phyloP scores from a whole-genome alignment of 306 rosid genomes.

The Castanea sativa region DNA sequence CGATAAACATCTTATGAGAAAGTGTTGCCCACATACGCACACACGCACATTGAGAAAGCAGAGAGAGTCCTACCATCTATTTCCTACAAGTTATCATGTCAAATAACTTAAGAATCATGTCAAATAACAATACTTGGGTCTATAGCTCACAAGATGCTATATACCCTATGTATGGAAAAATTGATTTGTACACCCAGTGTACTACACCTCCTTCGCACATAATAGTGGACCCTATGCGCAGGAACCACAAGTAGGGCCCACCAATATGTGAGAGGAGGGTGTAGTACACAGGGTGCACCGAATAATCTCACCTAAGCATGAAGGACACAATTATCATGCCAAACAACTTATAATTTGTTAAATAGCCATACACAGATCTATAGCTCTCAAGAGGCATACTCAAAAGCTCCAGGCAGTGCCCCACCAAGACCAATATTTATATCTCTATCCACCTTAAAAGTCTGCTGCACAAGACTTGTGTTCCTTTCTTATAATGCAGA shows the following conservation, averaged over 20 bases:
- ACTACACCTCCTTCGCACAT: too few relatives aligned
- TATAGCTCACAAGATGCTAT: not conserved
- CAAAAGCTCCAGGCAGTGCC: too few relatives aligned
- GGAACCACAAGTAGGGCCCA: too few relatives aligned
- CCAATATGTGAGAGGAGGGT: too few relatives aligned
- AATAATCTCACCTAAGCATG: too few relatives aligned
- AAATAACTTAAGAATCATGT: not conserved
- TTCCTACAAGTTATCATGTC: not conserved
- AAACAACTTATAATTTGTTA: too few relatives aligned
- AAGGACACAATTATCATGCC: not conserved
- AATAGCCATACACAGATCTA: too few relatives aligned
- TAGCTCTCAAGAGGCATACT: too few relatives aligned
- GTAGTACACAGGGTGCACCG: too few relatives aligned
- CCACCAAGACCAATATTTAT: not conserved
- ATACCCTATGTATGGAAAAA: not conserved
- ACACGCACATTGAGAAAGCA: not conserved
- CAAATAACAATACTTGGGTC: not conserved
- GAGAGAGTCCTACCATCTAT: not conserved
- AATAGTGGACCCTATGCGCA: too few relatives aligned
- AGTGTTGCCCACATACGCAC: not conserved
- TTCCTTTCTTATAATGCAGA: not conserved
- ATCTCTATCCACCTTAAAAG: not conserved
- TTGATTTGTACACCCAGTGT: too few relatives aligned
- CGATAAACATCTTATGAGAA: not conserved
- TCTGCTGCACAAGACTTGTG: not conserved